Conservation (phyloP, 306 rosid species). For the Alnus glutinosa region DNA sequence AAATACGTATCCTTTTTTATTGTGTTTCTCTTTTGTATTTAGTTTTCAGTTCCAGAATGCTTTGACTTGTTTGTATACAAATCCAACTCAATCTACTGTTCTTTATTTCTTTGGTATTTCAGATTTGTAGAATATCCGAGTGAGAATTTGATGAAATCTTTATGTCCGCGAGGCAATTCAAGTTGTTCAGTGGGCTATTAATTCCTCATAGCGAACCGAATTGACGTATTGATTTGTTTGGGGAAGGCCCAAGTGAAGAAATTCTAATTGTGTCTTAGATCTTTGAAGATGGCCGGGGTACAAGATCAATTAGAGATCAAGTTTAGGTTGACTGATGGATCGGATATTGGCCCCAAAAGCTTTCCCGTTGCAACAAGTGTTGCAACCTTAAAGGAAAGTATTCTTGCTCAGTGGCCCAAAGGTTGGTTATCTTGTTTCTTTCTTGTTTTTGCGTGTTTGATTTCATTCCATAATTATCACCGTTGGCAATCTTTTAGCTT, state of each 20-base stretch:
- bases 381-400: slow-evolving; percentile 70
- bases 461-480: slow-evolving; percentile 8
- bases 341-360: slow-evolving; percentile 83
- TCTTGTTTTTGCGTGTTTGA: background rate
- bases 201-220: slow-evolving; percentile 8
- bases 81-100: slow-evolving; percentile 15
- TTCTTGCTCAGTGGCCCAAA: slow-evolving; percentile 92
- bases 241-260: slow-evolving; percentile 26
- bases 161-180: slow-evolving; percentile 29
- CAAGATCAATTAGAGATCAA: slow-evolving; percentile 84
- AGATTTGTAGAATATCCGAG: slow-evolving; percentile 35
- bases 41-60: slow-evolving; percentile 20
- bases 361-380: slow-evolving; percentile 78
- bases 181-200: slow-evolving; percentile 23
- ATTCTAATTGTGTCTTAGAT: slow-evolving; percentile 25
- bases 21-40: slow-evolving; percentile 8
- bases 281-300: slow-evolving; percentile 61
- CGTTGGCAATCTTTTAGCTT: background rate
- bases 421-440: slow-evolving; percentile 45
- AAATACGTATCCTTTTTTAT: background rate
- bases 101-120: slow-evolving; percentile 4
- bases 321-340: slow-evolving; percentile 80
- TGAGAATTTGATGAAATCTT: slow-evolving; percentile 24
- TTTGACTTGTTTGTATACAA: slow-evolving; percentile 19
- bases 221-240: background rate